These are phyloP conservation scores for Cydonia oblonga DNA, from an alignment of 331 rosid species.

Conservation along the genomic window DNA sequence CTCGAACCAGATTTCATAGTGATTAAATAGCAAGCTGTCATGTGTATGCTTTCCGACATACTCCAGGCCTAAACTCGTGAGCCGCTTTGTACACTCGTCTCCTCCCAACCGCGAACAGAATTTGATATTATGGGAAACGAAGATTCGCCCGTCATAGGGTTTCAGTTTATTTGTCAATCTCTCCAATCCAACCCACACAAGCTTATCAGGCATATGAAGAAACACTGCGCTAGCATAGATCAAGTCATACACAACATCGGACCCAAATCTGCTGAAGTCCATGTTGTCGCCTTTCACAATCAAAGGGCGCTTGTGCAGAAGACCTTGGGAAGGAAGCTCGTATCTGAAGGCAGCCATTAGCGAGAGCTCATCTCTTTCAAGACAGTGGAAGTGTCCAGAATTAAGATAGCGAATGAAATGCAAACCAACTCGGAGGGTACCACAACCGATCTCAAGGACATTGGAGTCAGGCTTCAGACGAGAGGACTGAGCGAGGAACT, in stretches of 20 bases:
- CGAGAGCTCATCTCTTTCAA: constrained; percentile 85
- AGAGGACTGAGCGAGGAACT: constrained; percentile 53
- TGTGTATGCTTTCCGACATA: constrained; percentile 59
- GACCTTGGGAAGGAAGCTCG: constrained; percentile 94
- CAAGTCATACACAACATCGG: constrained; percentile 44
- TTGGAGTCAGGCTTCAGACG: constrained; percentile 42
- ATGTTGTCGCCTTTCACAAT: constrained; percentile 76
- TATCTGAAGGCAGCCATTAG: constrained; percentile 79
- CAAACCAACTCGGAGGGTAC: constrained; percentile 84
- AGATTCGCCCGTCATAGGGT: constrained; percentile 61
- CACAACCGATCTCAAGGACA: constrained; percentile 87
- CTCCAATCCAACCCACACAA: constrained; percentile 72
- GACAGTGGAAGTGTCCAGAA: constrained; percentile 61
- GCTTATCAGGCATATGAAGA: constrained; percentile 83
- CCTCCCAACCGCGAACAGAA: constrained; percentile 67
- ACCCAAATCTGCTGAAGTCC: constrained; percentile 60
- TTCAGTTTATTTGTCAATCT: constrained; percentile 47
- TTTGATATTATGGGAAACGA: constrained; percentile 64
- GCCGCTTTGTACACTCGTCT: constrained; percentile 56
- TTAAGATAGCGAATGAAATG: constrained; percentile 72
- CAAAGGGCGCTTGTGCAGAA: constrained; percentile 65
- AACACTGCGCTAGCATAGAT: constrained; percentile 93
- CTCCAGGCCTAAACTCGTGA: constrained; percentile 50
- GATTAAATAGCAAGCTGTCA: constrained; percentile 75
- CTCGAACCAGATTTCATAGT: constrained; percentile 76